These are phyloP conservation scores for Curvularia spicifera DNA, from an alignment of 2,329 filamentous ascomycete species.

Conservation along the genomic window DNA sequence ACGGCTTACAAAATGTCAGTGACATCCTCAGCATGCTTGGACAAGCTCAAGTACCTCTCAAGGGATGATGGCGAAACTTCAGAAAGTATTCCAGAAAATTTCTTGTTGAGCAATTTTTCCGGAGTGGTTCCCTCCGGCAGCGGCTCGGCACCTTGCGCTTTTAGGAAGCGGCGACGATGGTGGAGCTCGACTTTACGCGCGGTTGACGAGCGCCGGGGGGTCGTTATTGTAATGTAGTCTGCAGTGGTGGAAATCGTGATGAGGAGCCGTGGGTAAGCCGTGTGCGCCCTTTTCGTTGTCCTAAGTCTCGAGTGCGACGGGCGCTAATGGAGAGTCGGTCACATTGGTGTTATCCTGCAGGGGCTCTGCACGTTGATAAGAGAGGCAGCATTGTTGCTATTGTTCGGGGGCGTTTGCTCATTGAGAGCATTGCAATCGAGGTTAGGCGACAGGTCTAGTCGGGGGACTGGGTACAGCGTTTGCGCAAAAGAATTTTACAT, in stretches of 20 bases:
- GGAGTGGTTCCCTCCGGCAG: conserved; percentile 20
- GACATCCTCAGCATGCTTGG: conserved; percentile 9
- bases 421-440: background rate
- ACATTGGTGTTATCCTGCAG: background rate
- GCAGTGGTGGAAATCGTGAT: background rate
- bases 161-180: conserved; percentile 19
- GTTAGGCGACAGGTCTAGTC: background rate
- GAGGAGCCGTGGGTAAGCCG: background rate
- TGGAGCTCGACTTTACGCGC: conserved; percentile 8
- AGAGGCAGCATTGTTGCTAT: background rate
- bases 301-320: background rate
- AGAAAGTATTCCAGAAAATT: background rate
- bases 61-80: background rate
- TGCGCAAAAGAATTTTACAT: background rate
- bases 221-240: background rate
- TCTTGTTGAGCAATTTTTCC: conserved; percentile 20
- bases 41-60: conserved; percentile 14
- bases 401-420: background rate
- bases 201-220: background rate
- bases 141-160: conserved; percentile 27
- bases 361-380: background rate
- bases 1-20: conserved; percentile 21
- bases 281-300: background rate
- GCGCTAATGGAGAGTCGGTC: background rate
- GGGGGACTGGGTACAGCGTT: background rate